Percentiles rank a stretch among this genome's conserved stretches.
Evolutionary conservation across 140 eudicot species (phyloP).

Genomic region (Cichorium intybus): DNA sequence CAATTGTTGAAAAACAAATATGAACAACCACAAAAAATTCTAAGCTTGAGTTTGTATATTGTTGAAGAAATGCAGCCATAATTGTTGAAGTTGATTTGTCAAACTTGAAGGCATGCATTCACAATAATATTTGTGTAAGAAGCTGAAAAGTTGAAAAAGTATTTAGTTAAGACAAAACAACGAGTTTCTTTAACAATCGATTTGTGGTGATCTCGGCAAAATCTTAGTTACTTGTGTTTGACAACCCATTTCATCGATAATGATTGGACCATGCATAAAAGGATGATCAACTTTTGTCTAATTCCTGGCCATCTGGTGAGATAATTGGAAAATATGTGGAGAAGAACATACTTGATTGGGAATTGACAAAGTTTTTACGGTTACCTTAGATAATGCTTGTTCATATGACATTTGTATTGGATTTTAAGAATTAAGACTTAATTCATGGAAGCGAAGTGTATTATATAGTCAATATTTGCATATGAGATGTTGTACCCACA

Average conservation of each 20-base stretch:
- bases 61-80: too few species aligned
- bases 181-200: background rate
- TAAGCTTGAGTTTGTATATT: too few species aligned
- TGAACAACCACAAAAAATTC: too few species aligned
- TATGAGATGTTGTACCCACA: too few species aligned
- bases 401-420: background rate
- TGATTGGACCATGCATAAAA: background rate
- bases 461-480: background rate
- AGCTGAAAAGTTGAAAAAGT: background rate
- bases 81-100: too few species aligned
- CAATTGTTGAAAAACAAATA: too few species aligned
- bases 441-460: background rate
- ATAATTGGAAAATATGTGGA: background rate
- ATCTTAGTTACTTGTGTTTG: conserved; percentile 3
- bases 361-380: background rate
- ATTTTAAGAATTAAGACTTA: too few species aligned
- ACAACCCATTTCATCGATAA: background rate
- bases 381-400: background rate
- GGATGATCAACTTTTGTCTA: background rate
- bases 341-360: background rate
- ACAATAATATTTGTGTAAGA: background rate
- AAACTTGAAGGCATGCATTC: too few species aligned
- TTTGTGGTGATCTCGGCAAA: background rate
- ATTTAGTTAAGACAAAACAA: background rate
- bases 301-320: too few species aligned